These are phyloP conservation scores for Xylaria intraflava DNA, from an alignment of 495 filamentous ascomycete genomes.

Conservation along the genomic window DNA sequence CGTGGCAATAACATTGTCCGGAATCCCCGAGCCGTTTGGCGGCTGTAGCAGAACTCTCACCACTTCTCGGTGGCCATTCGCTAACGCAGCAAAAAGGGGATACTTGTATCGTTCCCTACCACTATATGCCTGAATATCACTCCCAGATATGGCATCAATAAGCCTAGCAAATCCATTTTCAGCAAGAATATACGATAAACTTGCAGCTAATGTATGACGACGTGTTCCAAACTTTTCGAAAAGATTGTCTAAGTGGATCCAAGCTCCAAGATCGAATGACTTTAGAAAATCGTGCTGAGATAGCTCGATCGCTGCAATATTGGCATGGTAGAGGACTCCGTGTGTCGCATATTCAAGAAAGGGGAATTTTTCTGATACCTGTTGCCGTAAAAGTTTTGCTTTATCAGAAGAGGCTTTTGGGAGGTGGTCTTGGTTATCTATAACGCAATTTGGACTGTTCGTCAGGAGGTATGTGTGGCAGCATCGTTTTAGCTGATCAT, in stretches of 20 bases:
- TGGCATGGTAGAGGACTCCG: constrained; percentile 39
- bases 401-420: constrained; percentile 10
- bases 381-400: neutral
- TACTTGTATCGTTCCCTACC: neutral
- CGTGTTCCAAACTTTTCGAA: constrained; percentile 13
- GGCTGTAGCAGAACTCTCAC: neutral
- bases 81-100: constrained; percentile 3
- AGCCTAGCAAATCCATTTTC: constrained; percentile 35
- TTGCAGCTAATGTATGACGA: constrained; percentile 29
- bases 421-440: constrained; percentile 12
- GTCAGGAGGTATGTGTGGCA: constrained; percentile 14
- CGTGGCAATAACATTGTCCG: neutral
- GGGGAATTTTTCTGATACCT: constrained; percentile 20
- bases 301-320: constrained; percentile 29
- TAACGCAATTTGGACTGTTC: neutral
- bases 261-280: constrained; percentile 25
- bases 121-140: neutral
- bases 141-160: constrained; percentile 11
- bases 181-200: constrained; percentile 43
- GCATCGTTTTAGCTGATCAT: constrained; percentile 33
- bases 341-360: constrained; percentile 41
- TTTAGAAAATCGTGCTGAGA: constrained; percentile 35
- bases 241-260: constrained; percentile 36
- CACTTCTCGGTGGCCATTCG: neutral
- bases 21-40: neutral